Conservation (phyloP, 345 rosid genomes). For the Corymbia maculata region DNA sequence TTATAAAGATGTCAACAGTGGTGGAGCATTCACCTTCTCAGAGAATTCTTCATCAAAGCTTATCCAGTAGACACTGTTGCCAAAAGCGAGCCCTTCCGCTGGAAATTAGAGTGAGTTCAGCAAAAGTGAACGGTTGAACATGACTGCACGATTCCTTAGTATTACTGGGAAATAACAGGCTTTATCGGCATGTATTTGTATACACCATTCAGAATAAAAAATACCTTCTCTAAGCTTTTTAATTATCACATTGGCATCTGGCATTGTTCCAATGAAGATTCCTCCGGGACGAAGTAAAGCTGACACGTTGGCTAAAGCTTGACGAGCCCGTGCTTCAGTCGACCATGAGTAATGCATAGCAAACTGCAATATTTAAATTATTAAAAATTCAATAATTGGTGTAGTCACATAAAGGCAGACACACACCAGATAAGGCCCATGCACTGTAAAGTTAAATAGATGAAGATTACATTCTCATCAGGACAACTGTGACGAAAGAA, state of each 20-base stretch:
- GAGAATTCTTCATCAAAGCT: constrained; percentile 76
- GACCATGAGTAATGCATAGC: constrained; percentile 98
- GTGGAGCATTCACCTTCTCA: constrained; percentile 41
- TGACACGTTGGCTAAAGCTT: constrained; percentile 90
- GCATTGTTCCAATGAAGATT: constrained; percentile 90
- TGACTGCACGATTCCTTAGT: not conserved
- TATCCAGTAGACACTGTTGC: constrained; percentile 87
- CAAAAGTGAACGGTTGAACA: not conserved
- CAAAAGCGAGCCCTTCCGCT: constrained; percentile 68
- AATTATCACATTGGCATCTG: constrained; percentile 90
- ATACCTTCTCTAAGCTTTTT: constrained; percentile 86
- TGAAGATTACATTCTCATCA: not conserved
- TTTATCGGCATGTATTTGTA: not conserved
- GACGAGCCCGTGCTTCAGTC: constrained; percentile 83
- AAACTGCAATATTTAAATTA: constrained; percentile 43
- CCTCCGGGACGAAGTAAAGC: constrained; percentile 97
- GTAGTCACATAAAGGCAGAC: not conserved
- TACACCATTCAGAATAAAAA: not conserved
- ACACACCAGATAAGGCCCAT: not conserved
- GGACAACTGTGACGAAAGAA: not conserved
- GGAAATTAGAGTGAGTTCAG: constrained; percentile 18
- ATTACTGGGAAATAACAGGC: not conserved
- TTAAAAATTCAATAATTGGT: not conserved
- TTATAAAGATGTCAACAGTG: not conserved
- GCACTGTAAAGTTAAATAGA: not conserved